Conservation (phyloP, 495 filamentous ascomycete species). For the Lasiosphaeria hispida region DNA sequence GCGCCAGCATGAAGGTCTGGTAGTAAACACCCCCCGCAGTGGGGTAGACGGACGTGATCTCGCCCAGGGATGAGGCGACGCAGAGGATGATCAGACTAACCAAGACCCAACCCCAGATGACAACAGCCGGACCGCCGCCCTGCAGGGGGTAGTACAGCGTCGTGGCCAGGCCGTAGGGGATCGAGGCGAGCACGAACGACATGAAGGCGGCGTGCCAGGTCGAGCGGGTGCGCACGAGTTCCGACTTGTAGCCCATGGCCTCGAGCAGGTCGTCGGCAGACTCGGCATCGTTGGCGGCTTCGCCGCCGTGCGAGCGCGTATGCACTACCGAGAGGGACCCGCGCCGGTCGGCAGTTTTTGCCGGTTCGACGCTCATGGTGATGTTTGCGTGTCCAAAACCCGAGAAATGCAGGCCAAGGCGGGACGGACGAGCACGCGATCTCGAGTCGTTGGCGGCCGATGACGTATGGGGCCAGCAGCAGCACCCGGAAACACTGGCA, state of each 20-base stretch:
- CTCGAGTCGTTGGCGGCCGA: too few species aligned
- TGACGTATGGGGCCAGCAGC: too few species aligned
- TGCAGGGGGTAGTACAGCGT: conserved; percentile 68
- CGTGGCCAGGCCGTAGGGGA: conserved; percentile 67
- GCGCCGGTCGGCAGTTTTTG: neutral
- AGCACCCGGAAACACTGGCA: too few species aligned
- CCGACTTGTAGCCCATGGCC: conserved; percentile 53
- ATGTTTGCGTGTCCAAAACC: too few species aligned
- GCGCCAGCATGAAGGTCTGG: conserved; percentile 54
- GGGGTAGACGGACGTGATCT: conserved; percentile 57
- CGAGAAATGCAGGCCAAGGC: too few species aligned
- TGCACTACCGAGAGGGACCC: conserved; percentile 2
- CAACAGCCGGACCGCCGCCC: conserved; percentile 62
- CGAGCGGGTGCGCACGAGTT: conserved; percentile 50
- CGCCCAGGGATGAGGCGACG: conserved; percentile 52
- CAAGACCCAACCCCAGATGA: conserved; percentile 62
- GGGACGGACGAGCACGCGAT: too few species aligned
- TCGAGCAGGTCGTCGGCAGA: conserved; percentile 48
- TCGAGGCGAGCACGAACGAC: conserved; percentile 54
- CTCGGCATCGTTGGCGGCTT: conserved; percentile 5
- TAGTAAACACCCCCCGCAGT: conserved; percentile 58
- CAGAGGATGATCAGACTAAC: conserved; percentile 50
- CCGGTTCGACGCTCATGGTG: neutral
- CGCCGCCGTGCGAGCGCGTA: neutral
- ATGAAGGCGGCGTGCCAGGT: conserved; percentile 58